Percentiles rank a stretch among this genome's conserved stretches.
phyloP scores from a whole-genome alignment of 2,329 filamentous ascomycete species.

The Elsinoe arachidis region DNA sequence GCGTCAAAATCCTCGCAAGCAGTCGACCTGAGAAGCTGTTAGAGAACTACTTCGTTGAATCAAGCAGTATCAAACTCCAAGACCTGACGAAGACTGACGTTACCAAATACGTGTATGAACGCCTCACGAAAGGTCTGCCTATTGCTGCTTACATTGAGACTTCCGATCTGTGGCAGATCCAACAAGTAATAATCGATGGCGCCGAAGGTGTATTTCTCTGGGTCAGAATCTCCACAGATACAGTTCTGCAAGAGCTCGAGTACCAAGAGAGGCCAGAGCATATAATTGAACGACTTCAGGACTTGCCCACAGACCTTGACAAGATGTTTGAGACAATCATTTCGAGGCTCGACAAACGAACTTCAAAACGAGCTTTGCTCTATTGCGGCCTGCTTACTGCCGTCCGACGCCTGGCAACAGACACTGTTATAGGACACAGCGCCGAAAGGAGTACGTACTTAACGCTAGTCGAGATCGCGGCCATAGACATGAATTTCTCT shows the following conservation, averaged over 20 bases:
- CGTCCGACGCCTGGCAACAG: neutral
- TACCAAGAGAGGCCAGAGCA: neutral
- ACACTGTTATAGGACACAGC: no score
- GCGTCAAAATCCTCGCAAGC: neutral
- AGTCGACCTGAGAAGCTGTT: neutral
- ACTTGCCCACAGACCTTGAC: neutral
- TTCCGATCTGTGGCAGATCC: neutral
- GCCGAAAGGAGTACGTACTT: neutral
- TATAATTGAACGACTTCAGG: neutral
- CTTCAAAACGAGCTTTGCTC: neutral
- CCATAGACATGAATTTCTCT: neutral
- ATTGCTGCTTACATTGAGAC: neutral
- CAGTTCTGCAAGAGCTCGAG: neutral
- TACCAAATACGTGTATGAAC: neutral
- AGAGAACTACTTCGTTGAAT: neutral
- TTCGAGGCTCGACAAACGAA: neutral
- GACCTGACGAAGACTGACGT: neutral
- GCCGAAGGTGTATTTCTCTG: conserved; percentile 4
- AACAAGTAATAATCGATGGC: neutral
- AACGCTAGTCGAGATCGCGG: neutral
- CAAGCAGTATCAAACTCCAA: neutral
- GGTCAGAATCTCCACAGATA: neutral
- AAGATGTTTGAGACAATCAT: neutral
- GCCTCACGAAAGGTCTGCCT: neutral
- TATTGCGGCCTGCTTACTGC: neutral